phyloP scores from a whole-genome alignment of 2,329 filamentous ascomycete species.

The Pestalotiopsis sp. region DNA sequence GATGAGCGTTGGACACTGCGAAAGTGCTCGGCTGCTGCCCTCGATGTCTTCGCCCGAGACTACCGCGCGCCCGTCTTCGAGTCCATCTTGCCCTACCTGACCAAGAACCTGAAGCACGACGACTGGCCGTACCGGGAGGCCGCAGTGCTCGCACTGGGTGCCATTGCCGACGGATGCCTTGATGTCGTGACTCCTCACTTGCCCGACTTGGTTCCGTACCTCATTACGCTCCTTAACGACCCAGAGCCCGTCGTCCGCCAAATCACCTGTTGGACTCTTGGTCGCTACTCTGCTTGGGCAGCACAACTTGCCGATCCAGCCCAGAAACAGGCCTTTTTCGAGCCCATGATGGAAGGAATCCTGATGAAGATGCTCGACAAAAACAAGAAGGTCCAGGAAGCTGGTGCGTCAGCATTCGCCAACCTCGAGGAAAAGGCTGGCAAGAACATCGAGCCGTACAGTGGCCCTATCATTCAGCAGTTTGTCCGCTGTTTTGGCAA shows the following conservation, averaged over 20 bases:
- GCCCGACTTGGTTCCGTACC: constrained; percentile 85
- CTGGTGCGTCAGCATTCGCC: constrained; percentile 92
- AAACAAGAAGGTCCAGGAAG: constrained; percentile 98
- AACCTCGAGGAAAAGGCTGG: constrained; percentile 94
- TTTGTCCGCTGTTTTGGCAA: constrained; percentile 90
- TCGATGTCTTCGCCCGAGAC: constrained; percentile 91
- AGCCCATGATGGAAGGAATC: constrained; percentile 97
- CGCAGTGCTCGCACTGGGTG: constrained; percentile 89
- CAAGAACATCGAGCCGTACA: constrained; percentile 79
- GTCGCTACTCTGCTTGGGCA: constrained; percentile 91
- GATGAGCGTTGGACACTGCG: constrained; percentile 94
- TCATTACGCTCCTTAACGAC: constrained; percentile 84
- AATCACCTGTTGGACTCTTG: constrained; percentile 97
- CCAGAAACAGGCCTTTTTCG: constrained; percentile 79
- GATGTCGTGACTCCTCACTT: constrained; percentile 87
- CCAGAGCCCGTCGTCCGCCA: constrained; percentile 88
- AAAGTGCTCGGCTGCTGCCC: constrained; percentile 93
- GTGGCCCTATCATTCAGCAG: constrained; percentile 85
- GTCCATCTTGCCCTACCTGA: constrained; percentile 89
- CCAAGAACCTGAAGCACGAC: constrained; percentile 81
- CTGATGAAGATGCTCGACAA: constrained; percentile 91
- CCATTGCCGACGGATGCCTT: constrained; percentile 94
- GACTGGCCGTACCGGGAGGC: constrained; percentile 95
- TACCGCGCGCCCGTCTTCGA: constrained; percentile 89
- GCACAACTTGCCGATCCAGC: constrained; percentile 69